Conservation (phyloP, 306 rosid species). For the Gillenia trifoliata region DNA sequence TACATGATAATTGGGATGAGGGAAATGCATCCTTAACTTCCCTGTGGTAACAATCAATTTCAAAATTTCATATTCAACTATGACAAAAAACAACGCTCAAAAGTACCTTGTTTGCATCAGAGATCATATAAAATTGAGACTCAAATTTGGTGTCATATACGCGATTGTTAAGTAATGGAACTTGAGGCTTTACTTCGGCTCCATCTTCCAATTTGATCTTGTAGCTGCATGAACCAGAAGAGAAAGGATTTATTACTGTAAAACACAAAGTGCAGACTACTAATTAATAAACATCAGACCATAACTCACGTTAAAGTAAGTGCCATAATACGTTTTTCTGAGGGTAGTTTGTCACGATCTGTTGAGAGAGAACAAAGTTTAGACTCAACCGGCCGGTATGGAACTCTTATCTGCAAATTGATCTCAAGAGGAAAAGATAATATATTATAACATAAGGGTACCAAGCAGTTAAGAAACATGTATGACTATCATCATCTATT, state of each 20-base stretch:
- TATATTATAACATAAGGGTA: slow-evolving; percentile 12
- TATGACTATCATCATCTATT: not conserved
- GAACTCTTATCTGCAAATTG: slow-evolving; percentile 60
- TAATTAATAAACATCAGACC: slow-evolving; percentile 12
- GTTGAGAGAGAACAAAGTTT: slow-evolving; percentile 71
- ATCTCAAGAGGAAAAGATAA: slow-evolving; percentile 14
- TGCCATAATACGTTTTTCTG: slow-evolving; percentile 85
- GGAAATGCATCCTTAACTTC: not conserved
- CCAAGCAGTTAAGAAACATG: not conserved
- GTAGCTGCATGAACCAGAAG: slow-evolving; percentile 57
- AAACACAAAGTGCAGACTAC: slow-evolving; percentile 9
- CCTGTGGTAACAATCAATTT: not conserved
- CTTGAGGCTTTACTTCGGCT: slow-evolving; percentile 76
- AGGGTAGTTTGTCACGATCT: slow-evolving; percentile 83
- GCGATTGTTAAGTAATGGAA: slow-evolving; percentile 77
- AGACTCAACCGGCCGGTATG: slow-evolving; percentile 81
- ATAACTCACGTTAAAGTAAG: slow-evolving; percentile 76
- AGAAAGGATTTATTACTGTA: slow-evolving; percentile 8
- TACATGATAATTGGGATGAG: too few species aligned
- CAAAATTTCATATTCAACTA: not conserved
- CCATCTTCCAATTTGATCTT: slow-evolving; percentile 89
- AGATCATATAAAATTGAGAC: slow-evolving; percentile 93
- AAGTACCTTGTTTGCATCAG: slow-evolving; percentile 77
- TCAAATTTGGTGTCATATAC: slow-evolving; percentile 88
- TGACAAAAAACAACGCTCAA: slow-evolving; percentile 14